Conservation (phyloP, 768 basidiomycete genomes). For the Termitomyces sp. region DNA sequence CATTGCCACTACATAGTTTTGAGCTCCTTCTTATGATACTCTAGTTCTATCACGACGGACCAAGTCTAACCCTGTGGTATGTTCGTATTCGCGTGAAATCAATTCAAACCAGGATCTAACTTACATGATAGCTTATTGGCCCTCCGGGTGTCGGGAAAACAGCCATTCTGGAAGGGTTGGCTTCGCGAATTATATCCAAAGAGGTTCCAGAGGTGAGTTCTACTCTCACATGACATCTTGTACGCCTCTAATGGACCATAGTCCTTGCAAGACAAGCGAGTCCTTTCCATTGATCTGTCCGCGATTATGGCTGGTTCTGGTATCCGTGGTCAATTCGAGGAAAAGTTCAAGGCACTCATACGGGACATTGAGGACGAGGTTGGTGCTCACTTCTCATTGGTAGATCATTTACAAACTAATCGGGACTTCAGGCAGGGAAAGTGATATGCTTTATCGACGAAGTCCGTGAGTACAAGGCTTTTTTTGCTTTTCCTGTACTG, state of each 20-base stretch:
- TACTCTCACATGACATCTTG: neutral
- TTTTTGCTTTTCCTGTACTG: neutral
- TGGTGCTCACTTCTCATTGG: constrained; percentile 15
- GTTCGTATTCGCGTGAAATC: constrained; percentile 17
- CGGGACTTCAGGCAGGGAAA: constrained; percentile 48
- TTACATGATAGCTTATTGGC: constrained; percentile 57
- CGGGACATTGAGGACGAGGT: constrained; percentile 87
- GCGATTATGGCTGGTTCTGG: constrained; percentile 87
- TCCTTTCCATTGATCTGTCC: constrained; percentile 81
- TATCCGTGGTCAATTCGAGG: constrained; percentile 89
- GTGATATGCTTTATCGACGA: constrained; percentile 95
- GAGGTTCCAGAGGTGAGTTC: constrained; percentile 85
- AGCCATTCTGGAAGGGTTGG: constrained; percentile 87
- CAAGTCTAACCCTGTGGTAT: constrained; percentile 87
- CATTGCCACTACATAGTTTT: neutral
- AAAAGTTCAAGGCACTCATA: constrained; percentile 89
- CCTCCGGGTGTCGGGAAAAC: constrained; percentile 93
- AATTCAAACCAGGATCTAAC: neutral
- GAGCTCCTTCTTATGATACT: neutral
- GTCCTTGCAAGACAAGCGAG: constrained; percentile 86
- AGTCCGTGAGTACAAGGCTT: constrained; percentile 60
- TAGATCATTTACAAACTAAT: constrained; percentile 1
- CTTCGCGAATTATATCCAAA: constrained; percentile 79
- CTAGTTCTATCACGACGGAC: constrained; percentile 82
- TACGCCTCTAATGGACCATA: constrained; percentile 20